Base-by-base conservation (phyloP, 805 yeast genomes). In the Starmerella sp. region DNA sequence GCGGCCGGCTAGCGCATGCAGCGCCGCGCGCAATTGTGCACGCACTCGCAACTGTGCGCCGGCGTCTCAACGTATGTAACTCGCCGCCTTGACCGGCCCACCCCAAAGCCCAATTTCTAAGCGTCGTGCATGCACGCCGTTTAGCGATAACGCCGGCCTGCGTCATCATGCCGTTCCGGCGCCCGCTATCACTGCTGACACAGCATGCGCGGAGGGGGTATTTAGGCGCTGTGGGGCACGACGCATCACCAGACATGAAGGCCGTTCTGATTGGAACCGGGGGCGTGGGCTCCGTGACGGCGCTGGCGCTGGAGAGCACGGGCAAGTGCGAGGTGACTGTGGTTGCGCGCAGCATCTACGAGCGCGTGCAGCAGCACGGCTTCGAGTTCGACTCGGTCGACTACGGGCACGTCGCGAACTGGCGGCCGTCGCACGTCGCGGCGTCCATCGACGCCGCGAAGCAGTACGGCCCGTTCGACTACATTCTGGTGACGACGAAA, bases 281-380 rank as follows among this genome's bases (percentile, higher is more conserved):
- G 14, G 95, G 95, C 39, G 93, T 87, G 10, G 96, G 96, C 38
- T 76, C 87, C 15, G 78, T 87, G 36, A 82, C 84, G 2, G 86
- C 95, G 0, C 75, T 82, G 50, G 79, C 85, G 0, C 71, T 87
- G 35, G 74, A 73, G 60, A 66, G 67, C 42, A 72, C 75, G 45
- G 78, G 76, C 0, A 67, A 72, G 44, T 73, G 79, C 9, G 71
- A 72, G 29, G 81, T 84, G 11, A 79, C 88, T 2, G 71, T 80
- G 13, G 84, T 83, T 5, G 76, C 82, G 4, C 75, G 93, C 65
- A 77, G 87, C 30, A 84, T 81, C 61, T 84, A 81, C 67, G 77
- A 77, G 3, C 67, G 66, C 36, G 81, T 83, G 35, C 57, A 62
- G 28, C 66, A 72, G 39, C 64, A 71, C 1, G 93, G 93, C 1